Evolutionary conservation across 768 basidiomycete genomes (phyloP).

Genomic region (Russula foetens): DNA sequence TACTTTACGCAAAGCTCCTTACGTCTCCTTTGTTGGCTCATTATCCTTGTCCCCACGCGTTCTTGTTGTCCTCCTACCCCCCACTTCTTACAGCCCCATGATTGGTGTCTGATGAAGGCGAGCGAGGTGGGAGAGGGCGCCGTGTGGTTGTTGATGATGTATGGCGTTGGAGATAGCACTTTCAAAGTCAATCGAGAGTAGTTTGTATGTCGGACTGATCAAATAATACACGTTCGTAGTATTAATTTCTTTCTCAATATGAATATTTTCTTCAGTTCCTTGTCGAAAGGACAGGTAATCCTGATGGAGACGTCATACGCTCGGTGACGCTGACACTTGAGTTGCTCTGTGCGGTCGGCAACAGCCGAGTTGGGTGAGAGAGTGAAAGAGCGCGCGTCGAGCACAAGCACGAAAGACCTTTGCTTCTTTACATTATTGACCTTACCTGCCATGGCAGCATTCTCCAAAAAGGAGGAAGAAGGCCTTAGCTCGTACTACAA

Average conservation of each 20-base stretch:
- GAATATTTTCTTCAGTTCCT: too few species aligned
- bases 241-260: too few species aligned
- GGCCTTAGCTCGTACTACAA: slow-evolving; percentile 88
- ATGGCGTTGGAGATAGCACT: slow-evolving; percentile 3
- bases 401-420: not conserved
- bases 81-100: slow-evolving; percentile 40
- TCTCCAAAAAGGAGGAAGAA: slow-evolving; percentile 96
- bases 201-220: not conserved
- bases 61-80: slow-evolving; percentile 61
- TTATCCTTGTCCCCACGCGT: slow-evolving; percentile 16
- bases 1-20: slow-evolving; percentile 14
- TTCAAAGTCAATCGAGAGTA: slow-evolving; percentile 1
- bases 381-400: not conserved
- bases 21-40: slow-evolving; percentile 14
- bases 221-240: not conserved
- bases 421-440: not conserved
- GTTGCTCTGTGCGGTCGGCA: too few species aligned
- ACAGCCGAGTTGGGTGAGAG: not conserved
- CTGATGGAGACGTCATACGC: too few species aligned
- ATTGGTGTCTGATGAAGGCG: slow-evolving; percentile 39
- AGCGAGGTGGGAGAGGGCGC: slow-evolving; percentile 66
- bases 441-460: slow-evolving; percentile 51
- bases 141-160: slow-evolving; percentile 37
- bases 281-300: too few species aligned
- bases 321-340: too few species aligned